Evolutionary conservation across 768 basidiomycete species (phyloP).

Genomic region (Auricularia cornea): DNA sequence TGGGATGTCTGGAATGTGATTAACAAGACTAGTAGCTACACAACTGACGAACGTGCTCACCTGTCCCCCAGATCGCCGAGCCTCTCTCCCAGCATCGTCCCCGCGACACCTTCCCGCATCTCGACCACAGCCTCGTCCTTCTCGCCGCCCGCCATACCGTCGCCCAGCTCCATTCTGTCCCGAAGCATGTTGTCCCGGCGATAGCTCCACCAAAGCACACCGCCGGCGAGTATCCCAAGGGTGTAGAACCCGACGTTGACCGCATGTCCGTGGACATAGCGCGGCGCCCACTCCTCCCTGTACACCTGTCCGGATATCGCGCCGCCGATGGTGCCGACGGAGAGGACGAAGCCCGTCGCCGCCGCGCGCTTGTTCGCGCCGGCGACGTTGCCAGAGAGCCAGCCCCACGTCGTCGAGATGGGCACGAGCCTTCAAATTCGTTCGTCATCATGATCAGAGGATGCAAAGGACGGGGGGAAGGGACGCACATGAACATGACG

Average conservation of each 20-base stretch:
- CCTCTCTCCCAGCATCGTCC: not conserved
- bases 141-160: not conserved
- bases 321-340: conserved; percentile 27
- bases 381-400: not conserved
- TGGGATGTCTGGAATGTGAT: not conserved
- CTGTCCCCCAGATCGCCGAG: not conserved
- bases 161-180: not conserved
- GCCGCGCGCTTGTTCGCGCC: conserved; percentile 16
- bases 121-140: not conserved
- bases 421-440: not conserved
- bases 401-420: conserved; percentile 9
- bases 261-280: conserved; percentile 26
- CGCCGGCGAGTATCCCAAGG: not conserved
- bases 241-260: conserved; percentile 14
- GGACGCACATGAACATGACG: conserved; percentile 24
- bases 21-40: not conserved
- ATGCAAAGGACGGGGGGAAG: conserved; percentile 2
- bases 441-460: not conserved
- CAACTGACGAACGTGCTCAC: not conserved
- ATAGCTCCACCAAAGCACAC: not conserved
- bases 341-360: conserved; percentile 24
- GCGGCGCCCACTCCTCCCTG: conserved; percentile 17
- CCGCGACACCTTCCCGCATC: no score
- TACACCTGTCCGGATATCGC: conserved; percentile 19
- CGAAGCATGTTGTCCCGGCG: not conserved